phyloP scores from a whole-genome alignment of 2,329 filamentous ascomycete species.

The Ascomycota sp. region DNA sequence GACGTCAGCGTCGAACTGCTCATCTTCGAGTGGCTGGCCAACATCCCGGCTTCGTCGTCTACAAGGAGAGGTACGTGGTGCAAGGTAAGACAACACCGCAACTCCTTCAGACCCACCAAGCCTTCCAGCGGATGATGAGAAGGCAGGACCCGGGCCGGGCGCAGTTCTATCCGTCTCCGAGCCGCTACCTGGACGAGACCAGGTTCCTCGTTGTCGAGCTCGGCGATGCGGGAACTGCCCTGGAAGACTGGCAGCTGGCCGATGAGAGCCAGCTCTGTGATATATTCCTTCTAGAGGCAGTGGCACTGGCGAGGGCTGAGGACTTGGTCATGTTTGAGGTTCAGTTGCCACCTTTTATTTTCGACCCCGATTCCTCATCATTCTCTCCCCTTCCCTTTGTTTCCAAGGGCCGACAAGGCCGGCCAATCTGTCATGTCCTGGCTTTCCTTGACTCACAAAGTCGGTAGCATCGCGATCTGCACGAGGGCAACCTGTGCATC shows the following conservation, averaged over 20 bases:
- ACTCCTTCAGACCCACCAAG: slow-evolving; percentile 38
- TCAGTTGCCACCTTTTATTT: too few species aligned
- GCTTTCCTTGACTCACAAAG: slow-evolving; percentile 2
- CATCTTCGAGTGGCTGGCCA: slow-evolving; percentile 43
- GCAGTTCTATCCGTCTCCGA: slow-evolving; percentile 43
- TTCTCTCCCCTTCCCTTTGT: too few species aligned
- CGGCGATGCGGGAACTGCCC: slow-evolving; percentile 37
- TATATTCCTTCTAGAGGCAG: slow-evolving; percentile 37
- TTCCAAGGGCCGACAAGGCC: too few species aligned
- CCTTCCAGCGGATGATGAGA: slow-evolving; percentile 32
- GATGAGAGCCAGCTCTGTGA: slow-evolving; percentile 37
- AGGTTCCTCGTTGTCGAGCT: slow-evolving; percentile 41
- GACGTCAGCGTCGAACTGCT: slow-evolving; percentile 37
- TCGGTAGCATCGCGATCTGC: slow-evolving; percentile 38
- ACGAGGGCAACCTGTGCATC: slow-evolving; percentile 45
- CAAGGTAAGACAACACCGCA: slow-evolving; percentile 31
- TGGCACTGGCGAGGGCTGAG: slow-evolving; percentile 40
- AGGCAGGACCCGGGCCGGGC: slow-evolving; percentile 32
- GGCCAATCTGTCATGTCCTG: slow-evolving; percentile 1
- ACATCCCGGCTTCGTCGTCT: slow-evolving; percentile 43
- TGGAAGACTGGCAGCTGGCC: slow-evolving; percentile 35
- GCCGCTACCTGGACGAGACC: slow-evolving; percentile 34
- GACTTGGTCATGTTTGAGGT: slow-evolving; percentile 39
- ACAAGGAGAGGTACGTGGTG: slow-evolving; percentile 43
- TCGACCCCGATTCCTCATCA: too few species aligned